phyloP scores from a whole-genome alignment of 1,284 basidiomycete genomes.

The Stygiomarasmius scandens region DNA sequence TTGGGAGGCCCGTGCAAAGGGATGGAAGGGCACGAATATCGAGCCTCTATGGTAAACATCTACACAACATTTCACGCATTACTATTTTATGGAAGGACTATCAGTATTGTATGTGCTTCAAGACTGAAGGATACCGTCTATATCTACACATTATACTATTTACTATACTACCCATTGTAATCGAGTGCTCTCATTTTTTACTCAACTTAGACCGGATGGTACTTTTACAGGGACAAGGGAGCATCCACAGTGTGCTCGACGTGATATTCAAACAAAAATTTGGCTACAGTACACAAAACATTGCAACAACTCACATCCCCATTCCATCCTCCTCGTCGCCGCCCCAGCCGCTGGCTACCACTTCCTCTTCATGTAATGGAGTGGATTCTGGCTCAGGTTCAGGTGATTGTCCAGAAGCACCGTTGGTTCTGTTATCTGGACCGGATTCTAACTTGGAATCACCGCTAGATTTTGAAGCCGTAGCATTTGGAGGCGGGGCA shows the following conservation, averaged over 20 bases:
- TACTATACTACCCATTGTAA: no score
- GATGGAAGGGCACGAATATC: conserved; percentile 57
- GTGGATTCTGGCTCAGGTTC: conserved; percentile 17
- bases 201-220: no score
- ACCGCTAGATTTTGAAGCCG: conserved; percentile 10
- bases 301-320: conserved; percentile 48
- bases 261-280: background rate
- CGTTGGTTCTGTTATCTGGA: no score
- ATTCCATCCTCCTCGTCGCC: conserved; percentile 67
- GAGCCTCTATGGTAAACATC: conserved; percentile 63
- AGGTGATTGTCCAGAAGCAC: conserved; percentile 1
- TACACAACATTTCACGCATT: background rate
- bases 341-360: conserved; percentile 62
- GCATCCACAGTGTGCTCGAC: background rate
- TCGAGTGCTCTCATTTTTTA: no score
- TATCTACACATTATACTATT: background rate
- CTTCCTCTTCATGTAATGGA: conserved; percentile 53
- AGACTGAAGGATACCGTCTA: no score
- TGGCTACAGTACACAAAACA: background rate
- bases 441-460: no score
- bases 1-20: conserved; percentile 71
- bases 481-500: conserved; percentile 26
- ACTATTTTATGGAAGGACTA: background rate
- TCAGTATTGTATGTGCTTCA: no score
- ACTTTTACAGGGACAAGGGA: no score